Conservation (phyloP, 768 basidiomycete species). For the Suillus paluster region DNA sequence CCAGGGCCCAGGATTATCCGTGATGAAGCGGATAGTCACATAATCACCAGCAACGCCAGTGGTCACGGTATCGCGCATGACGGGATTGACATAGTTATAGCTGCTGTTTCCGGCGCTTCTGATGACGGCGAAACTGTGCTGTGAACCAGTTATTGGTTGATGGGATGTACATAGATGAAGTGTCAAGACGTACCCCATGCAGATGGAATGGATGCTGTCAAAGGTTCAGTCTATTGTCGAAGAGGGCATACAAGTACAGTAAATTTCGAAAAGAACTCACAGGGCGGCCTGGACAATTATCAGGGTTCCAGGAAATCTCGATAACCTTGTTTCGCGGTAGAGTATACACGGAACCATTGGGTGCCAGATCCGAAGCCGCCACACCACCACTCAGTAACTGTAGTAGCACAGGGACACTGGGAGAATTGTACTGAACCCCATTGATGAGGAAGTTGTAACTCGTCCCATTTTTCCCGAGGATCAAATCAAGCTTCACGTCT, state of each 20-base stretch:
- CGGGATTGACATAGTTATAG: neutral
- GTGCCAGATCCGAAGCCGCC: constrained; percentile 40
- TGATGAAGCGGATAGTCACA: neutral
- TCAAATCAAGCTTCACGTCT: constrained; percentile 40
- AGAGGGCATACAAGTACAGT: neutral
- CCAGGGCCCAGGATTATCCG: constrained; percentile 4
- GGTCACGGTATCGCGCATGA: neutral
- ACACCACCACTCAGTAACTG: constrained; percentile 47
- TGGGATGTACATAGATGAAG: too few relatives aligned
- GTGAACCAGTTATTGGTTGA: neutral
- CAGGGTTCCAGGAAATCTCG: constrained; percentile 37
- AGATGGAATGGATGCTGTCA: constrained; percentile 29
- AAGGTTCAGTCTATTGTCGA: neutral
- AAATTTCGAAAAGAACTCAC: constrained; percentile 1
- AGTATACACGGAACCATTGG: constrained; percentile 46
- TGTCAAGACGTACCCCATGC: constrained; percentile 17
- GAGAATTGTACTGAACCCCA: constrained; percentile 37
- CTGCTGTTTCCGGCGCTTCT: neutral
- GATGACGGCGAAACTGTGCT: neutral
- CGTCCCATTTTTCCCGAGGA: constrained; percentile 28
- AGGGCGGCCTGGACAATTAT: constrained; percentile 11
- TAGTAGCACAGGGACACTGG: constrained; percentile 47
- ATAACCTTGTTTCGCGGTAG: constrained; percentile 50
- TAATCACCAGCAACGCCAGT: neutral
- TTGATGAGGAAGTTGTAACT: constrained; percentile 35